Base-by-base conservation (phyloP, 2,329 filamentous ascomycete genomes). In the Pseudocercospora fijiensis region DNA sequence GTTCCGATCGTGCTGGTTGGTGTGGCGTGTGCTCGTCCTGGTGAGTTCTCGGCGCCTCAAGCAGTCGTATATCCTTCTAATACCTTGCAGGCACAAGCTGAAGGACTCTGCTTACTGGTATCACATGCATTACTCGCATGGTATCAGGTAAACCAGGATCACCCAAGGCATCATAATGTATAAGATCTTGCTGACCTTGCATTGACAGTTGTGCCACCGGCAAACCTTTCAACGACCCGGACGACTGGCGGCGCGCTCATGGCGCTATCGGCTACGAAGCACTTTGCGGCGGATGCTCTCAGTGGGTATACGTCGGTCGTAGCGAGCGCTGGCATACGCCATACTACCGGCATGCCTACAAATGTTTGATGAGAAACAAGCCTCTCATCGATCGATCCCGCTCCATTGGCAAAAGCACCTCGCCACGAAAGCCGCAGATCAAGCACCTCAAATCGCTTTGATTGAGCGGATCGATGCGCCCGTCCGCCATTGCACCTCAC, bases 61-160 rank as follows among this genome's bases (percentile, higher is more conserved):
- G 7, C 20, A 27, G 13, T 24, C 37, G n/a, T n/a, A 9, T 18
- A 18, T 16, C 13, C 1, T 26, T 20, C 47, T 56, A 5, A 61
- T 7, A 58, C 58, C 24, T 37, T 33, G 41, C 22, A 68, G 66
- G 66, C 84, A 94, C 60, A 90, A 93, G 16, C 81, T 96, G 64
- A 96, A 95, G 81, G 95, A 96, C 78, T 93, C 90, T 61, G 91
- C 91, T 6, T 96, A 91, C 76, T 96, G 92, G 91, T 96, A 96
- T 77, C 91, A 96, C 80, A 64, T 67, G 68, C 91, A 89, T 62
- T 96, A 95, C 76, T 91, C 90, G 1, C 92, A 96, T 73, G 91
- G 91, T 57, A 91, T 96, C 75, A 92, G 89, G 28, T 60, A 16
- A 60, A 22, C 20, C 10, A 26, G 43, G 5, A 8, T 11, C 11